A percentile compares a stretch with the other conserved stretches of the same genome.
Evolutionary conservation across 108 stramenopile genomes (phyloP).

Genomic region (Schizochytrium sp.): DNA sequence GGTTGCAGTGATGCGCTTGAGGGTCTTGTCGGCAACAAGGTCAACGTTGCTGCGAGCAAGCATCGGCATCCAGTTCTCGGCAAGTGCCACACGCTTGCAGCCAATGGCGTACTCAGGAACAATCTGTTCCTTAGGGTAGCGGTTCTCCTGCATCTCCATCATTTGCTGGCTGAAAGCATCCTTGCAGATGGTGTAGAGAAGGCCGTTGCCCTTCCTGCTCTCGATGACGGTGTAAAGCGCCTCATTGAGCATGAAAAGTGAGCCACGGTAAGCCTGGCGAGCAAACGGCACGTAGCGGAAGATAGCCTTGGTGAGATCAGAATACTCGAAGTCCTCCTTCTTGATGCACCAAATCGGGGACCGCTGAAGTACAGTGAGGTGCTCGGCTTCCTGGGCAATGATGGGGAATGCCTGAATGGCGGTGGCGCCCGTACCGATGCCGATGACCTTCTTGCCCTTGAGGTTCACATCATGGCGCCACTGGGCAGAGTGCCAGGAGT

Average conservation of each 20-base stretch:
- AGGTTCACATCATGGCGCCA: constrained; percentile 8
- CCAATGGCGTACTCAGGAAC: constrained; percentile 27
- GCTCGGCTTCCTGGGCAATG: constrained; percentile 22
- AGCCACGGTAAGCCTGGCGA: not conserved
- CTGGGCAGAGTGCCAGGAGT: constrained; percentile 14
- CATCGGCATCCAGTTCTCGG: constrained; percentile 50
- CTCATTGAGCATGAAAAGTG: constrained; percentile 5
- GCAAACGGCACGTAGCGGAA: constrained; percentile 16
- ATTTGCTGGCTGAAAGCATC: not conserved
- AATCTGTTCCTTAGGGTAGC: not conserved
- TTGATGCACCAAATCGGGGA: constrained; percentile 34
- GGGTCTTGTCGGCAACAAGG: not conserved
- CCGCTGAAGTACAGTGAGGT: constrained; percentile 27
- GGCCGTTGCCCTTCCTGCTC: not conserved
- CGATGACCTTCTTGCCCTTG: constrained; percentile 31
- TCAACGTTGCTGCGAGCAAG: not conserved
- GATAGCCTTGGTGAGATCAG: not conserved
- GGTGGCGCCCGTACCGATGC: constrained; percentile 40
- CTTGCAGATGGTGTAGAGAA: not conserved
- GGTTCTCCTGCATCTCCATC: not conserved
- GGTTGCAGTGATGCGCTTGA: not conserved
- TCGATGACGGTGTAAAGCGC: constrained; percentile 21
- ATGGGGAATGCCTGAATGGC: constrained; percentile 37
- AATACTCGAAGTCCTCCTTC: constrained; percentile 34
- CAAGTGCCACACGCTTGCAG: constrained; percentile 28